Base-by-base conservation (phyloP, 257 asterid species). In the Solanum okadae region DNA sequence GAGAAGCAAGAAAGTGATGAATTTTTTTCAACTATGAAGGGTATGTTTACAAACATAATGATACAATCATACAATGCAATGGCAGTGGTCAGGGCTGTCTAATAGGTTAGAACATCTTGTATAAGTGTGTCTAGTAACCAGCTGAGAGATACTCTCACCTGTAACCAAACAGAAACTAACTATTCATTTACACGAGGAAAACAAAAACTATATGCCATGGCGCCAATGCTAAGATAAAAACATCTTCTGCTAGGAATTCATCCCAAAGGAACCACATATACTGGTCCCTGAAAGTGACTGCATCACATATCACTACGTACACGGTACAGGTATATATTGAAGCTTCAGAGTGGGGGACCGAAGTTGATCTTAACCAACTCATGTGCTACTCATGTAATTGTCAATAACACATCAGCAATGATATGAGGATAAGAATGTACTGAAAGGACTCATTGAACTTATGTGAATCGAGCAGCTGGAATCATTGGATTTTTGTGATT, bases 401-500 rank as follows among this genome's bases (percentile, higher is more conserved):
- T 67, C 81, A 75, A 63, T 37, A 46, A 81, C 84, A 89, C 85
- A 49, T 33, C 79, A 46, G 73, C 86, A 63, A 56, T 8, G 71
- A 16, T 31, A 42, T 22, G 25, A 85, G 56, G 77, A 83, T 75
- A 34, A 22, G 33, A 31, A 83, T 44, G 81, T 18, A 34, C 84
- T 87, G 70, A 68, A 68, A 56, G 75, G 44, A 72, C 27, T 33
- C 46, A 18, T 83, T 92, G 96, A 84, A 87, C 87, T 94, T 92
- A 91, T 15, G 93, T 90, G 52, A 91, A 90, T 18, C 93, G 16
- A 89, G 40, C 98, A 95, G 92, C 95, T 91, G 23, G 95, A 93
- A 77, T 77, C 59, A 77, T 38, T 77, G 56, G 22, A 11, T n/a
- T 77, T 77, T 77, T 16, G 34, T 77, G 59, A 77, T 77, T 38